Evolutionary conservation across 2,329 filamentous ascomycete species (phyloP), one percentile per base, ranked within the genome.

Genomic region (Coleophoma eucalyptorum): DNA sequence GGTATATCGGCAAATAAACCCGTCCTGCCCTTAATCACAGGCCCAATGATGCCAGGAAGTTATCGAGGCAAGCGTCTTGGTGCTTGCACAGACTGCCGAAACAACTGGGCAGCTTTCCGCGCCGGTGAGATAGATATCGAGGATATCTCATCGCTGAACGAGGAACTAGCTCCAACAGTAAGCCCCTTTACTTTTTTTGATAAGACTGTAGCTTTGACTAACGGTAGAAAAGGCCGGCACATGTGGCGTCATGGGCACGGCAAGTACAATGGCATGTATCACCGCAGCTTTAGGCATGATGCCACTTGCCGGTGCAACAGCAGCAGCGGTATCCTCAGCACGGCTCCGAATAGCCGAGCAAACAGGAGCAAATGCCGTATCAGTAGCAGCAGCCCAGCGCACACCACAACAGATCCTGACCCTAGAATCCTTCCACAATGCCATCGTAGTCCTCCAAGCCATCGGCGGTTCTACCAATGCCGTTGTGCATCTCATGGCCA

Each of bases 1-100:
- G 86, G 80, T 0, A 85, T 90, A 15, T 89, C 84, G 0, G 86
- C 86, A 1, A 87, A 89, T 56, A 89, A 89, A 61, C 85, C 86
- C 0, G 76, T 87, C 1, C 62, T 90, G 2, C 85, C 83, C 20
- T 70, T 90, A 0, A 78, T 89, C 0, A 89, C 86, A 0, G 86
- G 86, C 0, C 86, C 87, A 0, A 90, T 90, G 85, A 83, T 89
- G 79, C 84, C 86, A 0, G 87, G 86, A 0, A 87, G 79, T 37
- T 79, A 86, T 55, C 72, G 76, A 12, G 86, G 86, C 0, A 71
- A 74, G 2, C 71, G 86, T 0, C 78, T 90, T 1, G 86, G 87
- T 1, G 87, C 87, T 5, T 90, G 87, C 54, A 90, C 87, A 0
- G 87, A 90, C 58, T 90, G 86, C 52, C 73, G 87, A 11, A 87